Conservation (phyloP, 2,329 filamentous ascomycete genomes). For the Teratosphaeria epicoccoides region DNA sequence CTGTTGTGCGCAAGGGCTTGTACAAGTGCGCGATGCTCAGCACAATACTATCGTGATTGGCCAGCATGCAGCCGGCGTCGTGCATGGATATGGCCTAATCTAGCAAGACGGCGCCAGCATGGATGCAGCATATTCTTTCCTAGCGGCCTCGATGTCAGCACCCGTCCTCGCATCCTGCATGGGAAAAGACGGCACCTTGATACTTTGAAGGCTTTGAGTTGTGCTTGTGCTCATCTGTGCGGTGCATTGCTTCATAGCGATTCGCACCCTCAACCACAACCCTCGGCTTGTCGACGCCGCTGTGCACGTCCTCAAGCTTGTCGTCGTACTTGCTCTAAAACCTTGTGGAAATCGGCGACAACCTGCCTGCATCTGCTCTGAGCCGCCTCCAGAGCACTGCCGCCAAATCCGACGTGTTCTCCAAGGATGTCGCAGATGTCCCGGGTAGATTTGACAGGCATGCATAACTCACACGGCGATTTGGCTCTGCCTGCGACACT, state of each 20-base stretch:
- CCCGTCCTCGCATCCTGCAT: not conserved
- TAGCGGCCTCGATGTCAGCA: not conserved
- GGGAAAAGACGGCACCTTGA: not conserved
- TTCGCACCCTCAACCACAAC: not conserved
- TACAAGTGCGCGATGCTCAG: slow-evolving; percentile 7
- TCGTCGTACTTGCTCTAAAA: not conserved
- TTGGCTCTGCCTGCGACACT: not conserved
- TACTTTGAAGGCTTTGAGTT: not conserved
- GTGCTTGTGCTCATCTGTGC: not conserved
- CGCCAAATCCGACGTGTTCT: not conserved
- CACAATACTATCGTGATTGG: slow-evolving; percentile 1
- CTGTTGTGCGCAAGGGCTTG: not conserved
- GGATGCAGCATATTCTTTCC: not conserved
- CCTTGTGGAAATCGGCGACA: not conserved
- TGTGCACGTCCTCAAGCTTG: not conserved
- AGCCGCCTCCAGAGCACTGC: not conserved
- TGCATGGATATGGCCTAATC: slow-evolving; percentile 4
- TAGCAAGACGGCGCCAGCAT: slow-evolving; percentile 1
- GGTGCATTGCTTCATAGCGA: not conserved
- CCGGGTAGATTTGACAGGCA: slow-evolving; percentile 6
- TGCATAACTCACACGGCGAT: slow-evolving; percentile 4
- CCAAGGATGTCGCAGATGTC: slow-evolving; percentile 7
- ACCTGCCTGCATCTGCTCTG: not conserved
- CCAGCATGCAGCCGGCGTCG: not conserved
- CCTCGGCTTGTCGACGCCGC: not conserved